These are phyloP conservation scores for Pythium utonaiense DNA, from an alignment of 352 stramenopile species.

Conservation along the genomic window DNA sequence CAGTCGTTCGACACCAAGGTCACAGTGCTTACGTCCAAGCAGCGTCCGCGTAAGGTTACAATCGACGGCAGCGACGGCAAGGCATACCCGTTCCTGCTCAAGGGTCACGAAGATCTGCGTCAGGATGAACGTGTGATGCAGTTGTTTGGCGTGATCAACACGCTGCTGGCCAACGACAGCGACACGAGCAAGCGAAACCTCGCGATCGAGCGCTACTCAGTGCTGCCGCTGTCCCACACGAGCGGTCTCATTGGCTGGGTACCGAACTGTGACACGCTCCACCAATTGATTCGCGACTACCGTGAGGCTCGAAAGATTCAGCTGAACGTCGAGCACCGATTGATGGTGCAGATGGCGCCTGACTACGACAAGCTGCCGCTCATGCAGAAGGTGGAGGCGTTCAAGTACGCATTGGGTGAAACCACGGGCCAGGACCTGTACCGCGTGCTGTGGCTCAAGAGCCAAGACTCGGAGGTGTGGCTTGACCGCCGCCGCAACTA, in stretches of 20 bases:
- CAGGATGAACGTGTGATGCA: constrained; percentile 99
- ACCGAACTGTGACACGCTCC: constrained; percentile 99
- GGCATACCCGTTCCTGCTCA: constrained; percentile 99
- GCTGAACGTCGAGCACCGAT: constrained; percentile 95
- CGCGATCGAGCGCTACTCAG: constrained; percentile 97
- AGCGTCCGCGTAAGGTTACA: constrained; percentile 97
- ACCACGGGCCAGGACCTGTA: constrained; percentile 98
- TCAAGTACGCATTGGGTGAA: constrained; percentile 91
- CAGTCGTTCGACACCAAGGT: constrained; percentile 94
- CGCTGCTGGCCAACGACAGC: constrained; percentile 96
- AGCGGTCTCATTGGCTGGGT: constrained; percentile 99
- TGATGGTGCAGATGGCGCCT: constrained; percentile 96
- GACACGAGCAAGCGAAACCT: constrained; percentile 98
- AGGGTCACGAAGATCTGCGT: constrained; percentile 99
- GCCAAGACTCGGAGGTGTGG: constrained; percentile 98
- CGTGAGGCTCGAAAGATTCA: constrained; percentile 91
- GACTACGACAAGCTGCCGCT: constrained; percentile 99
- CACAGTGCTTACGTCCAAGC: constrained; percentile 98
- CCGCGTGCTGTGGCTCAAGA: constrained; percentile 99
- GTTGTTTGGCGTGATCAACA: constrained; percentile 99
- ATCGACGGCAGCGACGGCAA: constrained; percentile 97
- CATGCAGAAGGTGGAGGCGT: constrained; percentile 99
- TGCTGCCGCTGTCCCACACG: constrained; percentile 98
- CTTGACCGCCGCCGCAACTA: constrained; percentile 98
- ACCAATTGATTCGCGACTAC: constrained; percentile 98